Conservation (phyloP, 1,139 yeast species). For the Yamadazyma siamensis region DNA sequence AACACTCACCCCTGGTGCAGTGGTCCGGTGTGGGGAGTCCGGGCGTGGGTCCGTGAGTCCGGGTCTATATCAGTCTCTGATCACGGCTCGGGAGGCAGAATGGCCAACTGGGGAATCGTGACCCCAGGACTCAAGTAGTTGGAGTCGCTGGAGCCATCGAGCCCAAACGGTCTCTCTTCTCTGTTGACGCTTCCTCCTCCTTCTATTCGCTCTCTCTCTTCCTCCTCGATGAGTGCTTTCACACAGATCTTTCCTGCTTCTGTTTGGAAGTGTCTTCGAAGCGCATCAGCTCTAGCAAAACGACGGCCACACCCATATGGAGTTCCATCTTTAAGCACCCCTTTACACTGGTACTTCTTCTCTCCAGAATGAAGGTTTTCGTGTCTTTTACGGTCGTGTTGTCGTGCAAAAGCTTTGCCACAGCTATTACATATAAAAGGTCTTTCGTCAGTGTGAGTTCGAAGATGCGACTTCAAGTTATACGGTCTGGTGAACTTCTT, state of each 20-base stretch:
- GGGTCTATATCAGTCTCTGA: too few relatives aligned
- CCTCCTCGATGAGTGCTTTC: constrained; percentile 69
- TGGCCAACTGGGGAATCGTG: constrained; percentile 32
- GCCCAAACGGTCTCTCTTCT: constrained; percentile 6
- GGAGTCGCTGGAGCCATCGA: constrained; percentile 9
- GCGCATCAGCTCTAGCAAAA: constrained; percentile 94
- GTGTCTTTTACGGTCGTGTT: constrained; percentile 91
- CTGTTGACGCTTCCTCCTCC: constrained; percentile 1
- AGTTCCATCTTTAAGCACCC: constrained; percentile 59
- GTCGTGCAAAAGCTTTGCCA: constrained; percentile 93
- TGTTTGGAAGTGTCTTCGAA: constrained; percentile 90
- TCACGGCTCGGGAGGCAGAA: constrained; percentile 44
- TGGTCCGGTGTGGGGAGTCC: too few relatives aligned
- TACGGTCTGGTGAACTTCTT: constrained; percentile 89
- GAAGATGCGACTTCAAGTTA: constrained; percentile 82
- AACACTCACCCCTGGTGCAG: too few relatives aligned
- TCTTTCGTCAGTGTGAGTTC: constrained; percentile 93
- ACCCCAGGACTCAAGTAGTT: constrained; percentile 10
- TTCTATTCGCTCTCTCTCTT: constrained; percentile 18
- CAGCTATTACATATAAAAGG: constrained; percentile 86
- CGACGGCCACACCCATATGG: constrained; percentile 91
- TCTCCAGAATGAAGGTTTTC: constrained; percentile 92
- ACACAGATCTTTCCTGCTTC: constrained; percentile 90
- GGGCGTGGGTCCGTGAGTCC: too few relatives aligned
- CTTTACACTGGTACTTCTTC: constrained; percentile 82